Base-by-base conservation (phyloP, 2,329 filamentous ascomycete species). In the Trematosphaeria pertusa region DNA sequence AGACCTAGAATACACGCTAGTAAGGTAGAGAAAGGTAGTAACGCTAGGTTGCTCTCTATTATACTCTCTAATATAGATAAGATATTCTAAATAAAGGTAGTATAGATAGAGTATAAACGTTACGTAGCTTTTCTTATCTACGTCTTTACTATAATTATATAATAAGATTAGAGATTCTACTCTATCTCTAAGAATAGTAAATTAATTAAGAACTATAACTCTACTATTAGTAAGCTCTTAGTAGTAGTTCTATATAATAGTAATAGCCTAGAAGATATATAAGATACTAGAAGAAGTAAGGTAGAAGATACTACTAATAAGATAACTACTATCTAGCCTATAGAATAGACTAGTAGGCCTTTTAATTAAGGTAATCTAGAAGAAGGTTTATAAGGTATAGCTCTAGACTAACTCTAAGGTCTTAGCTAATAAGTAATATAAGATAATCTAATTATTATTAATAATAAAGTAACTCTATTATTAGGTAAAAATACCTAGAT, bases 391-490 rank as follows among this genome's bases (percentile, higher is more conserved):
- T n/a, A n/a, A n/a, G n/a, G n/a, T n/a, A n/a, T n/a, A n/a, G n/a
- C n/a, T n/a, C n/a, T n/a, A 11, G 24, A 8, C 14, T 21, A 37
- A 37, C 35, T n/a, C 18, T 24, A 14, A 37, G n/a, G 35, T 20
- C 35, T 5, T n/a, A 3, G 20, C 35, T 37, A 12, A 37, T 14
- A 14, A 37, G 35, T 35, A 35, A 22, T n/a, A n/a, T 19, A 15
- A 37, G 18, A 37, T 37, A 24, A 37, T 37, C 18, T 15, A 24
- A 37, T 37, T 15, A 37, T 22, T 4, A 7, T 37, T 31, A 19
- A 40, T 5, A 14, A 40, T 30, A 17, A 40, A 19, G 37, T 5
- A 31, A 40, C 37, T 30, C 22, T 14, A 3, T 40, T 17, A 30
- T 40, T 17, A 21, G 20, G n/a, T 10, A 28, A 40, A 18, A 9